Evolutionary conservation across 495 filamentous ascomycete species (phyloP).

Genomic region (Neurospora sp.): DNA sequence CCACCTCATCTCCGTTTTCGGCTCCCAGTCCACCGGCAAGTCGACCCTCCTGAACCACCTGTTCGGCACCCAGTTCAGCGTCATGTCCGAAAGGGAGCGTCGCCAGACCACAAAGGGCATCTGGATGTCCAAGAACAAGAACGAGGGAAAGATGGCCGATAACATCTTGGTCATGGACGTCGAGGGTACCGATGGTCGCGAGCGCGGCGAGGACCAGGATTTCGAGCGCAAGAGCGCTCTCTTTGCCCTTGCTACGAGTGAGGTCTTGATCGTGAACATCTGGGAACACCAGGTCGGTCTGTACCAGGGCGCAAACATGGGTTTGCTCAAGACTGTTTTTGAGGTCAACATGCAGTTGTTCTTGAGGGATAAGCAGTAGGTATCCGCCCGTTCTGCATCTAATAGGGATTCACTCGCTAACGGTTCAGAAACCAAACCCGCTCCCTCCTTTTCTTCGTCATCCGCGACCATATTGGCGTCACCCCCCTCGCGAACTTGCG

Average conservation of each 20-base stretch:
- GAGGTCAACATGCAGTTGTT: constrained; percentile 97
- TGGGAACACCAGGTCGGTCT: constrained; percentile 98
- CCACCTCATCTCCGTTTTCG: constrained; percentile 96
- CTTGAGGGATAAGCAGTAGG: constrained; percentile 82
- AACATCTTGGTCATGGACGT: constrained; percentile 99
- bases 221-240: constrained; percentile 97
- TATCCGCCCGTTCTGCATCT: constrained; percentile 4
- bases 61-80: constrained; percentile 90
- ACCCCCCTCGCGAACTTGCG: constrained; percentile 84
- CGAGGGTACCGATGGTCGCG: constrained; percentile 92
- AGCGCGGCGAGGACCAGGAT: constrained; percentile 95
- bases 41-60: constrained; percentile 93
- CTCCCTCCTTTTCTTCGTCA: constrained; percentile 95
- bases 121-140: constrained; percentile 97
- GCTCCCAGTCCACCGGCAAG: constrained; percentile 96
- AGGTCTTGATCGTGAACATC: constrained; percentile 96
- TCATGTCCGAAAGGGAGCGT: constrained; percentile 86
- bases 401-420: constrained; percentile 13
- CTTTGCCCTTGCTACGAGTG: constrained; percentile 93
- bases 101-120: constrained; percentile 98
- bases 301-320: constrained; percentile 99
- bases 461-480: constrained; percentile 86
- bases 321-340: constrained; percentile 93
- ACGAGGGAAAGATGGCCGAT: constrained; percentile 64
- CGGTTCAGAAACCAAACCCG: constrained; percentile 65